phyloP scores from a whole-genome alignment of 768 basidiomycete species.

The Auricularia sp. region DNA sequence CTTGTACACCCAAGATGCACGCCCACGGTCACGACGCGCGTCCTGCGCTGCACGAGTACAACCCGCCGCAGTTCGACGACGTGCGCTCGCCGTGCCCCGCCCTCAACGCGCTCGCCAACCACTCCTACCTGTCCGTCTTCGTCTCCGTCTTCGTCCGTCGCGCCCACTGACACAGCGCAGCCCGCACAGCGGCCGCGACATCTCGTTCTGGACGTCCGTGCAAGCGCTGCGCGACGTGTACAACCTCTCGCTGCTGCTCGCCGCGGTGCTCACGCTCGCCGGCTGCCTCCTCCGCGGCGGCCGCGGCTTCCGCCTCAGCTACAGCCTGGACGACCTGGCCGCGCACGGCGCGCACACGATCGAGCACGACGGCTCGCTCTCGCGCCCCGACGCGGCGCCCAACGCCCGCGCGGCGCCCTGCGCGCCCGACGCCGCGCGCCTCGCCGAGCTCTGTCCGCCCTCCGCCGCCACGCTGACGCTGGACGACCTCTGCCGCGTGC shows the following conservation, averaged over 20 bases:
- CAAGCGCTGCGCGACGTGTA: neutral
- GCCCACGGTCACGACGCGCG: no score
- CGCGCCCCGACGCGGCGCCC: neutral
- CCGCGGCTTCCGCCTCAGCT: neutral
- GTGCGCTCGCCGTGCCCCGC: slow-evolving; percentile 61
- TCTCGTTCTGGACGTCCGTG: neutral
- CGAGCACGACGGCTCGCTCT: neutral
- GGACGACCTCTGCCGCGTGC: neutral
- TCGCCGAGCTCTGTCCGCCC: neutral
- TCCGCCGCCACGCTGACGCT: neutral
- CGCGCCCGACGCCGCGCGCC: neutral
- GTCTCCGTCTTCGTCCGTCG: no score
- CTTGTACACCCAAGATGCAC: no score
- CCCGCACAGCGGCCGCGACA: neutral
- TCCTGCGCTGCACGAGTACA: neutral
- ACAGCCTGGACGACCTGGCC: neutral
- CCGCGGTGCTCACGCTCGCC: neutral
- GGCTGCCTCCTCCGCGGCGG: neutral
- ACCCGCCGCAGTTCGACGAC: slow-evolving; percentile 10
- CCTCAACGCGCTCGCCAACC: slow-evolving; percentile 64
- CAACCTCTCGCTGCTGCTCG: neutral
- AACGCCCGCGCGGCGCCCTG: neutral
- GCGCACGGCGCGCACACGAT: neutral
- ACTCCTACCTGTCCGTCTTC: slow-evolving; percentile 50
- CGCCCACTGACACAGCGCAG: neutral